These are phyloP conservation scores for Xylariaceae sp. DNA, from an alignment of 2,329 filamentous ascomycete genomes.

Conservation along the genomic window DNA sequence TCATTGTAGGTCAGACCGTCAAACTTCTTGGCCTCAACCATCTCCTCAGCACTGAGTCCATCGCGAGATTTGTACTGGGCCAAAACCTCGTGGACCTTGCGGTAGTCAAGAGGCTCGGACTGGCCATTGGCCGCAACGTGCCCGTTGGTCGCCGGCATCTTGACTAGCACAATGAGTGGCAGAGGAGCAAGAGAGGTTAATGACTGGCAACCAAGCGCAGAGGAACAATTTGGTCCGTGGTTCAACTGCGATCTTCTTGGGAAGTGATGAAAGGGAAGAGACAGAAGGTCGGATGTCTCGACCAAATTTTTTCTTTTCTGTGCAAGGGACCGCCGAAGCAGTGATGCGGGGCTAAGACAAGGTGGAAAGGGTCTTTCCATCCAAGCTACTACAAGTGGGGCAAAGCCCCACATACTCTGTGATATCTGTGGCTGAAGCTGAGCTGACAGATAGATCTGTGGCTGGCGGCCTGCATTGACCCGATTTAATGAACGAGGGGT, in stretches of 20 bases:
- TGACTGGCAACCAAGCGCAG: too few relatives aligned
- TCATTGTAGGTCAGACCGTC: conserved; percentile 98
- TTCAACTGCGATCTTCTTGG: conserved; percentile 45
- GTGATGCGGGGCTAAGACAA: too few relatives aligned
- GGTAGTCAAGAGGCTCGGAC: conserved; percentile 61
- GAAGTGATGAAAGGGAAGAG: conserved; percentile 39
- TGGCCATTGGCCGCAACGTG: conserved; percentile 44
- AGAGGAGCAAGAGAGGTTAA: conserved; percentile 19
- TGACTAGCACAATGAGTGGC: conserved; percentile 29
- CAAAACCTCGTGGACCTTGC: conserved; percentile 71
- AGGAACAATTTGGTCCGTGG: too few relatives aligned
- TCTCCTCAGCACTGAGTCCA: conserved; percentile 77
- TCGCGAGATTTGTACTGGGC: conserved; percentile 73
- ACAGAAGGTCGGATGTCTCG: conserved; percentile 11
- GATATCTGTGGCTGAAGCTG: too few relatives aligned
- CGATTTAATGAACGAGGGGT: background rate
- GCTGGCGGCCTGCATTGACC: background rate
- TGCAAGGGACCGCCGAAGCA: conserved; percentile 11
- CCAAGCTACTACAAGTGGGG: too few relatives aligned
- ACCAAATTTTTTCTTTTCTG: conserved; percentile 33
- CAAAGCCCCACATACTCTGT: too few relatives aligned
- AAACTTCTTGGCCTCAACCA: conserved; percentile 85
- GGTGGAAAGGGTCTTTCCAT: too few relatives aligned
- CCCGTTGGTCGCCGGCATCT: conserved; percentile 68
- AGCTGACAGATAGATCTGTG: background rate